Evolutionary conservation across 2,329 filamentous ascomycete genomes (phyloP).

Genomic region (Alternaria conjuncta): DNA sequence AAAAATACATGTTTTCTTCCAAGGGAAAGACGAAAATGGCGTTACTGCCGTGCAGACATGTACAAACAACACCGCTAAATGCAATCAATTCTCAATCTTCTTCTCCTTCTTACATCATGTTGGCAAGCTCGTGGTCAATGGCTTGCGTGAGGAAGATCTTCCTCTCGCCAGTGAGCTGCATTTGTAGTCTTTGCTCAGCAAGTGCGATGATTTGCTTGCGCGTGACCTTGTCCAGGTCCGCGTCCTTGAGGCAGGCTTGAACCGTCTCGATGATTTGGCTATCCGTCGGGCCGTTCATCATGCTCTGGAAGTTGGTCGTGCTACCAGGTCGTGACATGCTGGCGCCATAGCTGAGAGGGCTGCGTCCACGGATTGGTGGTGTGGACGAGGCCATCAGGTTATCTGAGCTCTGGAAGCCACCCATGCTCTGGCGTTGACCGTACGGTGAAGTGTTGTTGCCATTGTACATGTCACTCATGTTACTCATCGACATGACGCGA

Average conservation of each 20-base stretch:
- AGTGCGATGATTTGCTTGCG: conserved; percentile 91
- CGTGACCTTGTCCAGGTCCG: conserved; percentile 94
- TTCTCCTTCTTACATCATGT: conserved; percentile 69
- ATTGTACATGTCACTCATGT: conserved; percentile 54
- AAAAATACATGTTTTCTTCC: neutral
- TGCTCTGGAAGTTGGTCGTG: conserved; percentile 65
- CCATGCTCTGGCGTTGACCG: conserved; percentile 48
- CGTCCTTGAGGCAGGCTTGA: conserved; percentile 79
- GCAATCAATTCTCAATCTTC: conserved; percentile 16
- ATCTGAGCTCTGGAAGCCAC: conserved; percentile 52
- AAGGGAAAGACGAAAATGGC: conserved; percentile 12
- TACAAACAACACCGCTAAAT: conserved; percentile 24
- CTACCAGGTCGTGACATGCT: conserved; percentile 59
- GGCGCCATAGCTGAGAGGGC: conserved; percentile 57
- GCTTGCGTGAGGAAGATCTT: conserved; percentile 88
- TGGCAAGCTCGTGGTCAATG: conserved; percentile 92
- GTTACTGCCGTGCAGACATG: conserved; percentile 17
- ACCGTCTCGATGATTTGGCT: conserved; percentile 83
- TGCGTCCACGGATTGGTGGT: conserved; percentile 52
- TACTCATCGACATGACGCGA: conserved; percentile 67
- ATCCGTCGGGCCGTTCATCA: conserved; percentile 73
- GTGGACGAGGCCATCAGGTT: conserved; percentile 49
- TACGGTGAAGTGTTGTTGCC: conserved; percentile 43
- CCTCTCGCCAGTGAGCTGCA: conserved; percentile 83
- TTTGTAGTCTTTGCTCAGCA: conserved; percentile 92